Conservation (phyloP, 345 rosid genomes). For the Moricandia arvensis region DNA sequence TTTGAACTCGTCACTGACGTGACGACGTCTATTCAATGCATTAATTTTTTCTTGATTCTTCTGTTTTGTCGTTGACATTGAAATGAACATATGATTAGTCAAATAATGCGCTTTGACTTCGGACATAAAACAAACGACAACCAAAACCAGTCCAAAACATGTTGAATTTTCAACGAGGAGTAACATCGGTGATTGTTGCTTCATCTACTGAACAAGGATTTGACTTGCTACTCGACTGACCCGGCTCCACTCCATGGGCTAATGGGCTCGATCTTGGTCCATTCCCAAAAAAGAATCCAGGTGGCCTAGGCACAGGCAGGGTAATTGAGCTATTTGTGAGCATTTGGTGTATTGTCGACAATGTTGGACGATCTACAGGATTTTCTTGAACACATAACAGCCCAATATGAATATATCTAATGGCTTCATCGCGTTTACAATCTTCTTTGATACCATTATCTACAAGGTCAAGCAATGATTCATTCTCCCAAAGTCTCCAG, state of each 20-base stretch:
- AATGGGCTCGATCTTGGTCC: not conserved
- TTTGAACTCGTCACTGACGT: too few species aligned
- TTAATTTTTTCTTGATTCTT: too few species aligned
- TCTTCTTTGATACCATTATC: not conserved
- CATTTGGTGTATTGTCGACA: not conserved
- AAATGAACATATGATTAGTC: too few species aligned
- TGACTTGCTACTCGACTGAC: not conserved
- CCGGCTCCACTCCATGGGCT: not conserved
- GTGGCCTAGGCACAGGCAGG: constrained; percentile 1
- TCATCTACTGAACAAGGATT: not conserved
- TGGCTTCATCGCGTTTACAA: not conserved
- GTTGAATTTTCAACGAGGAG: not conserved
- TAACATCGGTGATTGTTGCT: constrained; percentile 5
- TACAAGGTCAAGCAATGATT: not conserved
- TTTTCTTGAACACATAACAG: constrained; percentile 1
- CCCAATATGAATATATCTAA: not conserved
- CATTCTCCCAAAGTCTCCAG: not conserved
- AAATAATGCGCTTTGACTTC: not conserved
- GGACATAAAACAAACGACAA: not conserved
- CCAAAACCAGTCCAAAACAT: not conserved
- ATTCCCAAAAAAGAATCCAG: not conserved
- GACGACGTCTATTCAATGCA: too few species aligned
- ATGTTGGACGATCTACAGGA: constrained; percentile 1
- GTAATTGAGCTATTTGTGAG: not conserved
- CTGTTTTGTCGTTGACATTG: too few species aligned